These are phyloP conservation scores for Claviceps humidiphila DNA, from an alignment of 2,329 filamentous ascomycete species.

Conservation along the genomic window DNA sequence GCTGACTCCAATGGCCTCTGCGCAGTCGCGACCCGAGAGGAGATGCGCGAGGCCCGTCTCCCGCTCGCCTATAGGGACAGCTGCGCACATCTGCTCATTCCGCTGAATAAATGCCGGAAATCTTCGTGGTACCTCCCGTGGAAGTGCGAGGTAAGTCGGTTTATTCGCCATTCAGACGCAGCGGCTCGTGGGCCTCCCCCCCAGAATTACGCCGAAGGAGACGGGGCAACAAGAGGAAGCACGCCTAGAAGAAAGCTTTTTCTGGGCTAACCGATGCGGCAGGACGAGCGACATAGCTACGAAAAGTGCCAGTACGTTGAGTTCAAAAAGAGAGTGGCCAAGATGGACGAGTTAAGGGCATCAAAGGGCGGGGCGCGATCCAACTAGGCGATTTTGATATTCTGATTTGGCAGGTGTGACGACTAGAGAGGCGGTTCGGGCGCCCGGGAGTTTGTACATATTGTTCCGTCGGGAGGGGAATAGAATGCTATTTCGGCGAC, in stretches of 20 bases:
- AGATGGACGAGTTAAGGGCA: constrained; percentile 93
- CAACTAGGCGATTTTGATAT: constrained; percentile 44
- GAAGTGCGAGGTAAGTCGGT: constrained; percentile 77
- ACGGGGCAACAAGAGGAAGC: not conserved
- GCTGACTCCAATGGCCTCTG: not conserved
- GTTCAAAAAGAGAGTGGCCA: constrained; percentile 95
- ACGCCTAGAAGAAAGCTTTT: not conserved
- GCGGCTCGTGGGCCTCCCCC: not conserved
- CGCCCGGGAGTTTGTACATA: constrained; percentile 2
- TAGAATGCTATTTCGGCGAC: not conserved
- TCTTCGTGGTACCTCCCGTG: constrained; percentile 90
- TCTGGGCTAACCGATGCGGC: constrained; percentile 8
- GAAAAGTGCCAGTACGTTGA: constrained; percentile 99
- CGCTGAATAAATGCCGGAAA: constrained; percentile 85
- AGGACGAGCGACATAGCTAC: constrained; percentile 96
- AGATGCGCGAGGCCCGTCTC: constrained; percentile 84
- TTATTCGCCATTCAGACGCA: not conserved
- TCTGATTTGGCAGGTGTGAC: not conserved
- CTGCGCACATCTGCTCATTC: constrained; percentile 89
- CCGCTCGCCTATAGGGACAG: constrained; percentile 88
- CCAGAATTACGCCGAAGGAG: not conserved
- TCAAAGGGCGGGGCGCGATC: constrained; percentile 74
- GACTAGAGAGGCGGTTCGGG: not conserved
- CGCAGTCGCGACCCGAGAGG: constrained; percentile 67
- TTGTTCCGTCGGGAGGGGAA: not conserved